Evolutionary conservation across 306 rosid genomes (phyloP), one percentile per base, ranked within the genome.

Genomic region (Prinsepia uniflora): DNA sequence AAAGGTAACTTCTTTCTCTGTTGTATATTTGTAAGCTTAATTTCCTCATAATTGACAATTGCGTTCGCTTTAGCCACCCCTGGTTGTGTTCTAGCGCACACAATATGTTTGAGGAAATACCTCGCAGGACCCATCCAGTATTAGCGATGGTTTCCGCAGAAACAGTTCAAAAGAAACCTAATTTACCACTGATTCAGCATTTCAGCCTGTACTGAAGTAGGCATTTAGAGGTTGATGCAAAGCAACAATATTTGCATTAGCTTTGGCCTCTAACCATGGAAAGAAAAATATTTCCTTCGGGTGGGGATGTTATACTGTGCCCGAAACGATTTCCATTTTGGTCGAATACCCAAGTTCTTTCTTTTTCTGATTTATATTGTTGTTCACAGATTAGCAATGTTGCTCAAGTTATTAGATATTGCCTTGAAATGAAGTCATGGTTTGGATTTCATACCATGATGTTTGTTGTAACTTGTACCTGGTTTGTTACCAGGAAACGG

Each of bases 91-190:
- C 36, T 1, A 39, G 7, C 18, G 74, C 43, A 43, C 56, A 45
- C 56, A 24, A 20, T 10, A 0, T 76, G 71, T 76, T 45, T 45
- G 80, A 76, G n/a, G 43, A 63, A 76, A 53, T 8, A 39, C 75
- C 20, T 62, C 44, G 34, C 5, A 30, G 59, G 45, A 44, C 58
- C 8, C 34, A 52, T 60, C 36, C 15, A 17, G 30, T 5, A 6
- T 1, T 3, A 15, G 7, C 11, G 36, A 40, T 10, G 18, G 55
- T 60, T 71, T 47, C 52, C 24, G 58, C 5, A 8, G 6, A 66
- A 8, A 15, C 7, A 24, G 42, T 46, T 9, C 57, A 30, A 66
- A 66, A 44, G 40, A 10, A 20, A 20, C 20, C 34, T 30, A 30
- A 30, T 30, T 30, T 42, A 24, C 45, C 42, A 17, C 46, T 50